Evolutionary conservation across 257 asterid species (phyloP).

Genomic region (Penstemon eatonii): DNA sequence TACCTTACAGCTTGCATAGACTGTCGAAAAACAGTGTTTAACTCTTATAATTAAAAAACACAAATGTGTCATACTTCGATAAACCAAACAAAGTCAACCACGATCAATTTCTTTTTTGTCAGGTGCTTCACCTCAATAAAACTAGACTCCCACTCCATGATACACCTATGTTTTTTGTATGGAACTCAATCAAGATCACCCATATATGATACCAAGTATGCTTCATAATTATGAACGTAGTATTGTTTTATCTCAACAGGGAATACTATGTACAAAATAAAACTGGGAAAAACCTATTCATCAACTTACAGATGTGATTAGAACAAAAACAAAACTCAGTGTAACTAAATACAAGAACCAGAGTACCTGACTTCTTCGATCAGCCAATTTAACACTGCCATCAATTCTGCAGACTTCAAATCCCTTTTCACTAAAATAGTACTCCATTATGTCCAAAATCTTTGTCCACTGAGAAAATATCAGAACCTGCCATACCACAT

Average conservation of each 20-base stretch:
- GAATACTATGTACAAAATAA: neutral
- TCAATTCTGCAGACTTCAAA: slow-evolving; percentile 87
- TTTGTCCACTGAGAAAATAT: slow-evolving; percentile 98
- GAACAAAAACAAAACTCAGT: slow-evolving; percentile 15
- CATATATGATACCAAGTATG: neutral
- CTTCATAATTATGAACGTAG: slow-evolving; percentile 9
- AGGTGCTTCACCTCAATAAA: too few relatives aligned
- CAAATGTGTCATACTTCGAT: too few relatives aligned
- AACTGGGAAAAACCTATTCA: neutral
- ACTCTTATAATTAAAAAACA: too few relatives aligned
- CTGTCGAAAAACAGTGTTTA: too few relatives aligned
- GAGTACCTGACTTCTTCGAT: slow-evolving; percentile 75
- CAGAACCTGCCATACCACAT: slow-evolving; percentile 62
- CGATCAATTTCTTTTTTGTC: too few relatives aligned
- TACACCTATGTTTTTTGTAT: too few relatives aligned
- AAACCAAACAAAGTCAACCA: too few relatives aligned
- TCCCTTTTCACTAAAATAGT: slow-evolving; percentile 86
- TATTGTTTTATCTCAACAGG: neutral
- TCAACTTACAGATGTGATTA: neutral
- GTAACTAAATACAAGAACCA: neutral
- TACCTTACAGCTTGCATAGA: too few relatives aligned
- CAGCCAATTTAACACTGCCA: slow-evolving; percentile 78
- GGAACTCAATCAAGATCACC: too few relatives aligned
- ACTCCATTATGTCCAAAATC: slow-evolving; percentile 89
- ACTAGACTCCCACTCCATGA: too few relatives aligned